These are phyloP conservation scores for Dioscorea alata DNA, from an alignment of 106 monocot species.

Conservation along the genomic window DNA sequence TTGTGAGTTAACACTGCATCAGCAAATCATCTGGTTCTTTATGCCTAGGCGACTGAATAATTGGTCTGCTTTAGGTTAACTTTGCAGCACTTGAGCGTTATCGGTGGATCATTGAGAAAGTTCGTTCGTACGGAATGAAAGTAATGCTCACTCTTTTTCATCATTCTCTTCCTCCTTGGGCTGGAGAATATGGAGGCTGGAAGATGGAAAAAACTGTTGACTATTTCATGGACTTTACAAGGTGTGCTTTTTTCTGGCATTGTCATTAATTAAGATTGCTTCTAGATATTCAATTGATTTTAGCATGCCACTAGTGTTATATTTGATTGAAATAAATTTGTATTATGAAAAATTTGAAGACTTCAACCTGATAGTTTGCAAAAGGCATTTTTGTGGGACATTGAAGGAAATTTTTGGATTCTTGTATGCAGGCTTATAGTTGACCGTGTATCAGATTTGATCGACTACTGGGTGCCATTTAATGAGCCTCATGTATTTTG, in stretches of 20 bases:
- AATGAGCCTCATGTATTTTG: conserved; percentile 95
- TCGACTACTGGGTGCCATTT: conserved; percentile 92
- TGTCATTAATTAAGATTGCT: too few relatives aligned
- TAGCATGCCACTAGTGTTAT: too few relatives aligned
- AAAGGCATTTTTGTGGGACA: background rate
- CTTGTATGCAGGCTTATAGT: conserved; percentile 62
- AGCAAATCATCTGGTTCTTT: too few relatives aligned
- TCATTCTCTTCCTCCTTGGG: conserved; percentile 98
- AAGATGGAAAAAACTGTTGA: conserved; percentile 90
- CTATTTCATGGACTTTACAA: conserved; percentile 91
- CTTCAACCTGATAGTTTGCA: too few relatives aligned
- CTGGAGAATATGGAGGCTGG: conserved; percentile 96
- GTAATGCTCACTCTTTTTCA: conserved; percentile 96
- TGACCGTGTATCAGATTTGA: conserved; percentile 75
- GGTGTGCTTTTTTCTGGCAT: conserved; percentile 17
- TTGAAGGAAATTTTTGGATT: background rate
- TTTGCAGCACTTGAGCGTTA: conserved; percentile 87
- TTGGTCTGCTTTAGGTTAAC: conserved; percentile 52
- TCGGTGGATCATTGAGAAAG: conserved; percentile 90
- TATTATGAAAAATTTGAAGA: too few relatives aligned
- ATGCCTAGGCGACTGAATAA: too few relatives aligned
- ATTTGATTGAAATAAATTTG: too few relatives aligned
- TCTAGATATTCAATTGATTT: too few relatives aligned
- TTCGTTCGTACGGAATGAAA: conserved; percentile 85
- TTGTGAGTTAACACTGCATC: too few relatives aligned